These are phyloP conservation scores for Globisporangium cederbergense DNA, from an alignment of 352 stramenopile species.

Conservation along the genomic window DNA sequence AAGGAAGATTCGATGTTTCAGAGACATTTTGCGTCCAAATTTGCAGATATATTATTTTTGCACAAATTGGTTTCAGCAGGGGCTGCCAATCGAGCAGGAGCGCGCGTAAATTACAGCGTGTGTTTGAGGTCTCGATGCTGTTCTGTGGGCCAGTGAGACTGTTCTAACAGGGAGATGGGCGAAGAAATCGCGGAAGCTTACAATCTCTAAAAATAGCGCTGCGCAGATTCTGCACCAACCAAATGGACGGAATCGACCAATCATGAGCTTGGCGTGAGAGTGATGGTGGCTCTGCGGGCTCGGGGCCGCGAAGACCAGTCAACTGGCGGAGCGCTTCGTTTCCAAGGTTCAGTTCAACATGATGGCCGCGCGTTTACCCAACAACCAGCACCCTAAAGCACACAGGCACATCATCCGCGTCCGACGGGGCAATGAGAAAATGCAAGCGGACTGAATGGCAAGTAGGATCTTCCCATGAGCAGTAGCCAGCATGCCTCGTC, in stretches of 20 bases:
- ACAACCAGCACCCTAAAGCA: background rate
- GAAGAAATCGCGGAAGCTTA: constrained; percentile 5
- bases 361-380: background rate
- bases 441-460: background rate
- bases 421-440: background rate
- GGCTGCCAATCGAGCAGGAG: background rate
- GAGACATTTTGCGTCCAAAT: background rate
- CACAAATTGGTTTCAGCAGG: background rate
- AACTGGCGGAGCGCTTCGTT: background rate
- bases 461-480: background rate
- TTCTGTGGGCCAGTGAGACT: background rate
- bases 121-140: background rate
- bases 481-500: background rate
- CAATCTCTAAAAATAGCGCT: constrained; percentile 12
- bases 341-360: constrained; percentile 16
- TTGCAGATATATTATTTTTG: background rate
- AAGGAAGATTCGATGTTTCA: too few relatives aligned
- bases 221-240: constrained; percentile 19
- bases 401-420: background rate
- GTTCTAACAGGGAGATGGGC: constrained; percentile 1
- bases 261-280: constrained; percentile 8
- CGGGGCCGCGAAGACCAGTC: constrained; percentile 9
- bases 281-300: constrained; percentile 11
- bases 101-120: background rate
- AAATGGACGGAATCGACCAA: constrained; percentile 15